Evolutionary conservation across 352 stramenopile genomes (phyloP).

Genomic region (Phytophthora quininea): DNA sequence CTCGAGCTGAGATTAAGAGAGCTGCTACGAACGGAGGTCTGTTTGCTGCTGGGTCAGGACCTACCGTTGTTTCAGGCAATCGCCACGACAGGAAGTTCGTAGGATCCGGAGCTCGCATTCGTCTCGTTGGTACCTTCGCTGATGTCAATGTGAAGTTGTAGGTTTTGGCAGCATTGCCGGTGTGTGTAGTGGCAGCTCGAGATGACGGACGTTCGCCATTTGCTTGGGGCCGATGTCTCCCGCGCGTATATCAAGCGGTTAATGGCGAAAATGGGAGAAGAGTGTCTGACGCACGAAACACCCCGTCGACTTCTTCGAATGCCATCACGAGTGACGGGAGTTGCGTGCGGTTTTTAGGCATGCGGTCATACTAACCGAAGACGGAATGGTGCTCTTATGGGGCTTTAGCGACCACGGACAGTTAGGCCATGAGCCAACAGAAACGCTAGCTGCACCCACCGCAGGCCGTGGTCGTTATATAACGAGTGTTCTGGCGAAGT

Average conservation of each 20-base stretch:
- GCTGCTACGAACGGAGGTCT: slow-evolving; percentile 64
- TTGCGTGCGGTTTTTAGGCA: slow-evolving; percentile 66
- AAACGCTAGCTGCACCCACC: slow-evolving; percentile 56
- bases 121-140: slow-evolving; percentile 57
- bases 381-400: slow-evolving; percentile 75
- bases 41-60: slow-evolving; percentile 51
- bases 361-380: slow-evolving; percentile 52
- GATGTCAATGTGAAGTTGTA: slow-evolving; percentile 42
- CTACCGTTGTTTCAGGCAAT: slow-evolving; percentile 35
- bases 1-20: slow-evolving; percentile 55
- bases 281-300: slow-evolving; percentile 21
- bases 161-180: slow-evolving; percentile 41
- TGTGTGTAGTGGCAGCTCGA: slow-evolving; percentile 50
- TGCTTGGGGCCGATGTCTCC: slow-evolving; percentile 59
- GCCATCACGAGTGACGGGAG: slow-evolving; percentile 3
- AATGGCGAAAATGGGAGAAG: not conserved
- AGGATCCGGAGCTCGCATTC: slow-evolving; percentile 28
- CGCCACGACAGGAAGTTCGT: slow-evolving; percentile 12
- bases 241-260: slow-evolving; percentile 34
- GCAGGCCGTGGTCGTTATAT: slow-evolving; percentile 49
- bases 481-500: slow-evolving; percentile 51
- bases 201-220: slow-evolving; percentile 52
- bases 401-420: slow-evolving; percentile 83
- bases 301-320: slow-evolving; percentile 44
- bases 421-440: slow-evolving; percentile 59